Evolutionary conservation across 1,139 yeast genomes (phyloP).

Genomic region (Meyerozyma athensensis): DNA sequence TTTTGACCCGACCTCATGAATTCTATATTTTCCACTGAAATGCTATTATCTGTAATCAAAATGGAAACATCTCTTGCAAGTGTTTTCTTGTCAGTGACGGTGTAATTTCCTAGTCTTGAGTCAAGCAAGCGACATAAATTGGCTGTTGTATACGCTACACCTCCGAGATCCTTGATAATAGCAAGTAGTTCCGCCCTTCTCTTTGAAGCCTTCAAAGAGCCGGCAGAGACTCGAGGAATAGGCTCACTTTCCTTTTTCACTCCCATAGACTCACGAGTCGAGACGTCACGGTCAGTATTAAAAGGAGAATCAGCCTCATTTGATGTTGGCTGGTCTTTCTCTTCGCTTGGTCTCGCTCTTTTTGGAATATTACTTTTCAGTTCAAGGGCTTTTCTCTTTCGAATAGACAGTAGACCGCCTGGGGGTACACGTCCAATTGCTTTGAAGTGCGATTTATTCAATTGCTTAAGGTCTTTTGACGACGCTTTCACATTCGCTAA

Average conservation of each 20-base stretch:
- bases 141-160: conserved; percentile 34
- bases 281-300: too few species aligned
- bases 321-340: background rate
- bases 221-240: background rate
- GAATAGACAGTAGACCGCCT: conserved; percentile 17
- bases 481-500: conserved; percentile 9
- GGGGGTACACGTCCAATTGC: conserved; percentile 25
- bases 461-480: conserved; percentile 12
- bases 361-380: background rate
- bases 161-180: conserved; percentile 36
- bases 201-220: conserved; percentile 9
- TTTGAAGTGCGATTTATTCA: conserved; percentile 19
- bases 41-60: conserved; percentile 15
- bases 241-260: background rate
- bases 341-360: background rate
- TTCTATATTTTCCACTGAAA: conserved; percentile 26
- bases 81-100: conserved; percentile 45
- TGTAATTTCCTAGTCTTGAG: conserved; percentile 26
- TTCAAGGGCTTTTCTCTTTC: conserved; percentile 8
- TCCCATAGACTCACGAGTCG: background rate
- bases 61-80: conserved; percentile 38
- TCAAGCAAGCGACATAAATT: conserved; percentile 35
- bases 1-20: conserved; percentile 27
- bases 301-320: too few species aligned
- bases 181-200: conserved; percentile 33